These are phyloP conservation scores for Picea engelmannii DNA, from an alignment of 83 land plant genomes.

Conservation along the genomic window DNA sequence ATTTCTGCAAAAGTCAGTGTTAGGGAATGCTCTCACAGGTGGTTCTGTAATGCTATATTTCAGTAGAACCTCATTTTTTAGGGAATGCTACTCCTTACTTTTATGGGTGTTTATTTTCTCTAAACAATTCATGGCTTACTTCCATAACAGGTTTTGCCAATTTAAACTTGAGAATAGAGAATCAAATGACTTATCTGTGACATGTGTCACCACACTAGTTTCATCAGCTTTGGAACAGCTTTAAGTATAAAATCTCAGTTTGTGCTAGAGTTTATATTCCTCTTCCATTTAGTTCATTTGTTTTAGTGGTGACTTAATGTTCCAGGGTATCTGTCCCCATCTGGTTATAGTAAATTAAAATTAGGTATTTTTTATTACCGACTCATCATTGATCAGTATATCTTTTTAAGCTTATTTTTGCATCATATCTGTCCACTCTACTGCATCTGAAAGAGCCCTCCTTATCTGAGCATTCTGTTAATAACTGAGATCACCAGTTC, in stretches of 20 bases:
- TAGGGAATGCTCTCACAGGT: too few relatives aligned
- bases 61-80: too few relatives aligned
- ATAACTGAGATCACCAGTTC: not conserved
- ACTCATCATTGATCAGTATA: not conserved
- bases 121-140: too few relatives aligned
- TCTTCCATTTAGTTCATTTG: not conserved
- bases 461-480: not conserved
- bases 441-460: not conserved
- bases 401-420: not conserved
- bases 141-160: not conserved
- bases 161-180: not conserved
- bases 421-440: not conserved
- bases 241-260: not conserved
- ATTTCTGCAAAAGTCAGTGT: too few relatives aligned
- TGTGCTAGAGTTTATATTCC: not conserved
- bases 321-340: not conserved
- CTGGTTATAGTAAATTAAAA: not conserved
- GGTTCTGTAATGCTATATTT: too few relatives aligned
- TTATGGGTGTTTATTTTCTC: too few relatives aligned
- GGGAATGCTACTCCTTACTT: too few relatives aligned
- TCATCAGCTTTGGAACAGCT: not conserved
- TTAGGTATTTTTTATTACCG: not conserved
- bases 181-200: not conserved
- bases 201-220: not conserved
- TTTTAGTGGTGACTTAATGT: not conserved